Evolutionary conservation across 1,284 basidiomycete species (phyloP), one percentile per base, ranked within the genome.

Genomic region (Ustilago nuda): DNA sequence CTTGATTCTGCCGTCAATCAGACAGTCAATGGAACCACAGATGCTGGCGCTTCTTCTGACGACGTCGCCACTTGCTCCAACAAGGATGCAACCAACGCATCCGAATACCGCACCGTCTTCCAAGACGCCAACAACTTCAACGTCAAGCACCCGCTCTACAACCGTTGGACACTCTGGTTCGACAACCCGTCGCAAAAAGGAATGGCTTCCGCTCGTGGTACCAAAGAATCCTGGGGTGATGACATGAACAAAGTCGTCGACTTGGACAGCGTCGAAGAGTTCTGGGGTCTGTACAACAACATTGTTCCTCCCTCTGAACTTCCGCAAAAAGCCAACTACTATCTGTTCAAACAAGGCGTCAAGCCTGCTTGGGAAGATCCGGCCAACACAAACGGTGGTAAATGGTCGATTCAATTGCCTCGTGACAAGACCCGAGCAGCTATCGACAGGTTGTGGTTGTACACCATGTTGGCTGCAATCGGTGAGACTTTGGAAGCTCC

Each of bases 361-460:
- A 89, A 93, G 64, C 93, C 94, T 1, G 92, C 94, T 8, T 95
- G 94, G 93, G 93, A 95, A 85, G 94, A 94, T 86, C 92, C 93
- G 2, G 93, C 94, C 48, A 99, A 99, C 88, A 94, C 95, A 86
- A 90, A 93, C 79, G 96, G 96, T 56, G 96, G 96, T 69, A 99
- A 98, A 88, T 99, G 96, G 96, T 93, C 92, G 84, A 94, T 99
- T 76, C 97, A 99, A 87, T 88, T 99, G 36, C 96, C 97, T 33
- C 92, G 93, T 85, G 96, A 98, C 81, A 98, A 98, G 89, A 94
- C 93, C 84, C 90, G 92, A 63, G 85, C 80, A 37, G 88, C 91
- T 54, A 92, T 99, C 61, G 96, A 99, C 87, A 92, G 92, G 85
- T 94, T 95, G 91, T 99, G 97, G 96, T 90, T 99, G 56, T 95